These are phyloP conservation scores for Pneumocystis murina DNA, from an alignment of 1,139 yeast species.

Conservation along the genomic window DNA sequence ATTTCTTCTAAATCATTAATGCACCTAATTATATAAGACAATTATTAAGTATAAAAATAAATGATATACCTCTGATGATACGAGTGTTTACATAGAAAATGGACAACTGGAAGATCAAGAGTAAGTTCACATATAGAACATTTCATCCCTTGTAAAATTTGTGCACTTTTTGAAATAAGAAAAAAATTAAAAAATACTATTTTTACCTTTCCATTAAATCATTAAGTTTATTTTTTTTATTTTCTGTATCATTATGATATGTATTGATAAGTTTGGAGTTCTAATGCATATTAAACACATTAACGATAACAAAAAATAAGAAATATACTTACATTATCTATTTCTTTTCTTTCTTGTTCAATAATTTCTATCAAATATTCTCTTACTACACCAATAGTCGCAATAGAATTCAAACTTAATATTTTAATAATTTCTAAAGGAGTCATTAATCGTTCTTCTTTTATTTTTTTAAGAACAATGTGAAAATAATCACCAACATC, in stretches of 20 bases:
- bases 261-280: constrained; percentile 53
- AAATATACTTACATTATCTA: constrained; percentile 29
- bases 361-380: constrained; percentile 53
- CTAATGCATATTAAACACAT: not conserved
- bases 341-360: constrained; percentile 47
- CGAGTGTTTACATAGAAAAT: constrained; percentile 76
- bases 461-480: constrained; percentile 39
- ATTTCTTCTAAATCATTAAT: constrained; percentile 19
- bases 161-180: constrained; percentile 22
- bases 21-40: constrained; percentile 12
- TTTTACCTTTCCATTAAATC: constrained; percentile 34
- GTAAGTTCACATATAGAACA: constrained; percentile 60
- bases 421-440: constrained; percentile 65
- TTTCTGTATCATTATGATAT: constrained; percentile 52
- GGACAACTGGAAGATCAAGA: constrained; percentile 66
- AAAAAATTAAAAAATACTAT: not conserved
- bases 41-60: constrained; percentile 7
- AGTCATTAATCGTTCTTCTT: constrained; percentile 41
- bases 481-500: constrained; percentile 38
- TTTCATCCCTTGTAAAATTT: constrained; percentile 48
- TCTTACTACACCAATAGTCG: constrained; percentile 61
- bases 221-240: constrained; percentile 39
- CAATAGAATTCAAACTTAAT: constrained; percentile 46
- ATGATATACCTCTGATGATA: constrained; percentile 67
- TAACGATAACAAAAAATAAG: not conserved